Percentiles rank a stretch among this genome's conserved stretches.
Conservation (phyloP, 768 basidiomycete species). For the Tylopilus intermedius region DNA sequence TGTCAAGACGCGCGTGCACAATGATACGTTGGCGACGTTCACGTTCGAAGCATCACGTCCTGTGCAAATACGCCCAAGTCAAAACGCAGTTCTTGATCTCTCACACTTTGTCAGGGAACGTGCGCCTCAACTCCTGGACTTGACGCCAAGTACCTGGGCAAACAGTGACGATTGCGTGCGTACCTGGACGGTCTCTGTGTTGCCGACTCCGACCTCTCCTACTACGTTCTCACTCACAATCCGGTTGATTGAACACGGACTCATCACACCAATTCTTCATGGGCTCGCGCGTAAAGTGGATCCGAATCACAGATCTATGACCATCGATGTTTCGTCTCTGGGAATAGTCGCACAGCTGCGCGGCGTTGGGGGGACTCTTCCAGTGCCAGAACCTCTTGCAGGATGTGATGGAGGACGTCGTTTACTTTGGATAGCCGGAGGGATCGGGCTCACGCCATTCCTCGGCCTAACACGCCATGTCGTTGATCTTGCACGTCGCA, state of each 20-base stretch:
- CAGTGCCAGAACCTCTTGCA: conserved; percentile 17
- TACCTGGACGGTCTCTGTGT: conserved; percentile 56
- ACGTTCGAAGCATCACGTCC: conserved; percentile 39
- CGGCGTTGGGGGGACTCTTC: conserved; percentile 51
- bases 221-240: conserved; percentile 45
- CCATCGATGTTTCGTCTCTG: conserved; percentile 26
- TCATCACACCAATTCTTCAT: conserved; percentile 55
- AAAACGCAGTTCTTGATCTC: conserved; percentile 54
- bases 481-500: conserved; percentile 10
- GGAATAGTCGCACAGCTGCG: conserved; percentile 42
- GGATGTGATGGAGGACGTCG: conserved; percentile 26
- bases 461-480: conserved; percentile 43
- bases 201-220: conserved; percentile 12
- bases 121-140: conserved; percentile 49
- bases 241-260: conserved; percentile 48
- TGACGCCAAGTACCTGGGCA: conserved; percentile 34
- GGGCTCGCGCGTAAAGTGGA: conserved; percentile 30
- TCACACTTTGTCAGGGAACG: conserved; percentile 43
- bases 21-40: conserved; percentile 47
- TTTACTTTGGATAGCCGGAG: conserved; percentile 58
- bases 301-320: neutral
- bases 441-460: conserved; percentile 63
- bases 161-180: conserved; percentile 60
- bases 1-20: conserved; percentile 17
- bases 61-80: conserved; percentile 34